These are phyloP conservation scores for Cladosporium colombiae DNA, from an alignment of 2,329 filamentous ascomycete species.

Conservation along the genomic window DNA sequence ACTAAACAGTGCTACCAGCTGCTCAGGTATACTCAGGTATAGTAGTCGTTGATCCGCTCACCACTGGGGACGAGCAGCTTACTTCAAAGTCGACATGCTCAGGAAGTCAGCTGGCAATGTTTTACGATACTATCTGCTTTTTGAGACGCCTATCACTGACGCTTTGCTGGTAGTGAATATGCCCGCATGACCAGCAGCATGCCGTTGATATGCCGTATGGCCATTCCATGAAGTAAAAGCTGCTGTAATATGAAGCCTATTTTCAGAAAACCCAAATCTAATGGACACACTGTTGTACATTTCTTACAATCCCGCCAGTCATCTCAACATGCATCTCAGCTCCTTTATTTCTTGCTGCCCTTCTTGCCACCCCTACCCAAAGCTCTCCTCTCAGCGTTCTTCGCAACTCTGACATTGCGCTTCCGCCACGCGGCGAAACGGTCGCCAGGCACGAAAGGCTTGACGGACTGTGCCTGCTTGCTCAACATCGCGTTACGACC, in stretches of 20 bases:
- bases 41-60: not conserved
- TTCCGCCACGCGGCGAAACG: constrained; percentile 68
- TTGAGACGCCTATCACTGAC: not conserved
- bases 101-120: not conserved
- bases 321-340: not conserved
- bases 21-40: not conserved
- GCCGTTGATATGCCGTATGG: not conserved
- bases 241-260: not conserved
- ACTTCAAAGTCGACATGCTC: not conserved
- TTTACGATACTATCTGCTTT: not conserved
- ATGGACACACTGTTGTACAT: constrained; percentile 21
- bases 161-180: not conserved
- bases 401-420: constrained; percentile 52
- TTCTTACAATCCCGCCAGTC: constrained; percentile 9
- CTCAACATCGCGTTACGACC: constrained; percentile 61
- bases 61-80: not conserved
- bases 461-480: constrained; percentile 55
- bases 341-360: constrained; percentile 24
- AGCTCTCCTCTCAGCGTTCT: constrained; percentile 56
- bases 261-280: not conserved
- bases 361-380: constrained; percentile 47
- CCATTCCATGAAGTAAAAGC: not conserved
- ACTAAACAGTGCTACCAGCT: not conserved
- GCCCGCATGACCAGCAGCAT: not conserved
- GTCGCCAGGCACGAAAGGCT: constrained; percentile 58